Conservation (phyloP, 805 yeast species). For the Zygosaccharomyces kombuchaensis region DNA sequence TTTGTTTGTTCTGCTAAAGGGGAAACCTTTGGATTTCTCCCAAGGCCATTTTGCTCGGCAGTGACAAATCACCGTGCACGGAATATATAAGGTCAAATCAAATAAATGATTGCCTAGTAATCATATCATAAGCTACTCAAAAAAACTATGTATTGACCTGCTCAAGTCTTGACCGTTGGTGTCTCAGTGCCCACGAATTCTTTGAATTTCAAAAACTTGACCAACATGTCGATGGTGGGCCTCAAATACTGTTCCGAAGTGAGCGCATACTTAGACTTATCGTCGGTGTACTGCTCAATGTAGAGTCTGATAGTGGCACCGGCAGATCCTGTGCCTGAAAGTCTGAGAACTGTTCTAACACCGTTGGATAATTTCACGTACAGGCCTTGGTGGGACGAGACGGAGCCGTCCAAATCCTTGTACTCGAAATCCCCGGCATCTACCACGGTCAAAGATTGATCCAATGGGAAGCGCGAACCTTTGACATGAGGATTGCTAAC, state of each 20-base stretch:
- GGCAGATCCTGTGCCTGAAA: conserved; percentile 95
- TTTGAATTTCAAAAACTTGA: conserved; percentile 65
- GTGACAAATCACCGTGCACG: conserved; percentile 3
- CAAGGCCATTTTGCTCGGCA: neutral
- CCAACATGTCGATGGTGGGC: conserved; percentile 56
- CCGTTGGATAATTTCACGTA: conserved; percentile 79
- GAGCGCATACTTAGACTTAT: conserved; percentile 43
- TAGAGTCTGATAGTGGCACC: conserved; percentile 96
- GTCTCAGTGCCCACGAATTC: conserved; percentile 72
- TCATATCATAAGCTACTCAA: neutral
- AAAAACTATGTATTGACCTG: neutral
- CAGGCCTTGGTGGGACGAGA: conserved; percentile 83
- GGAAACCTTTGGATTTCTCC: conserved; percentile 4
- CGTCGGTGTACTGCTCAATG: conserved; percentile 74
- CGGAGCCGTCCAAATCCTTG: conserved; percentile 92
- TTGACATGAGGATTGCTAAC: conserved; percentile 39
- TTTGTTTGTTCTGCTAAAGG: conserved; percentile 2
- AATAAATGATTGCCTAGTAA: neutral
- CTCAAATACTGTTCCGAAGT: conserved; percentile 66
- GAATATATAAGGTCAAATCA: neutral
- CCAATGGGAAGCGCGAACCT: conserved; percentile 49
- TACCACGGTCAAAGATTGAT: conserved; percentile 47
- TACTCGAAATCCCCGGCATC: conserved; percentile 88
- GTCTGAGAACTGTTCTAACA: conserved; percentile 78
- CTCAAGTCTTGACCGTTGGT: conserved; percentile 83